Percentiles rank a stretch among this genome's conserved stretches.
These are phyloP conservation scores for Colletotrichum tanaceti DNA, from an alignment of 2,329 filamentous ascomycete species.

Conservation along the genomic window DNA sequence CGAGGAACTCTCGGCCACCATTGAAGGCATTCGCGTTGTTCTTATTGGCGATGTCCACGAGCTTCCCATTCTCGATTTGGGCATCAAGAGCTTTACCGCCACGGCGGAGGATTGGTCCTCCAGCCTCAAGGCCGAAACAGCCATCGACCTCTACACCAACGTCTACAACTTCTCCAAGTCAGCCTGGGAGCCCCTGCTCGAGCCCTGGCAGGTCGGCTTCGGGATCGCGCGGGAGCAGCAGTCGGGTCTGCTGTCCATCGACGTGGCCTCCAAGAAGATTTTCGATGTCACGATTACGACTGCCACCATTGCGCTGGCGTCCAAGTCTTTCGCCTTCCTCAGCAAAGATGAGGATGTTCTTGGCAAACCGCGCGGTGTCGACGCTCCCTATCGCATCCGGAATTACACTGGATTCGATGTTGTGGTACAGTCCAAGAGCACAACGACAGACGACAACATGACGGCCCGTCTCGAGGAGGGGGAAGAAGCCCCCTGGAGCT, in stretches of 20 bases:
- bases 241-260: slow-evolving; percentile 82
- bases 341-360: slow-evolving; percentile 90
- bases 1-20: slow-evolving; percentile 85
- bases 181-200: slow-evolving; percentile 94
- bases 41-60: slow-evolving; percentile 97
- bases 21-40: slow-evolving; percentile 91
- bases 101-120: slow-evolving; percentile 92
- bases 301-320: slow-evolving; percentile 90
- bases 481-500: slow-evolving; percentile 93
- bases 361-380: slow-evolving; percentile 89
- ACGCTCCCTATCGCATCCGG: slow-evolving; percentile 91
- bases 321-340: slow-evolving; percentile 92
- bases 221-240: slow-evolving; percentile 83
- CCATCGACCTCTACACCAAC: slow-evolving; percentile 94
- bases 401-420: slow-evolving; percentile 97
- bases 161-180: slow-evolving; percentile 99
- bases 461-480: slow-evolving; percentile 86
- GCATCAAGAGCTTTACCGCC: slow-evolving; percentile 88
- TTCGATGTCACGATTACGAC: slow-evolving; percentile 95
- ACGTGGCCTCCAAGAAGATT: slow-evolving; percentile 87
- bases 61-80: slow-evolving; percentile 92
- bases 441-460: slow-evolving; percentile 74
- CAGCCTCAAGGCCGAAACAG: slow-evolving; percentile 85
- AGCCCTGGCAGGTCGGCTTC: slow-evolving; percentile 96
- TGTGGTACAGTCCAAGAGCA: slow-evolving; percentile 81